These are phyloP conservation scores for Annulohypoxylon stygium DNA, from an alignment of 495 filamentous ascomycete genomes.

Conservation along the genomic window DNA sequence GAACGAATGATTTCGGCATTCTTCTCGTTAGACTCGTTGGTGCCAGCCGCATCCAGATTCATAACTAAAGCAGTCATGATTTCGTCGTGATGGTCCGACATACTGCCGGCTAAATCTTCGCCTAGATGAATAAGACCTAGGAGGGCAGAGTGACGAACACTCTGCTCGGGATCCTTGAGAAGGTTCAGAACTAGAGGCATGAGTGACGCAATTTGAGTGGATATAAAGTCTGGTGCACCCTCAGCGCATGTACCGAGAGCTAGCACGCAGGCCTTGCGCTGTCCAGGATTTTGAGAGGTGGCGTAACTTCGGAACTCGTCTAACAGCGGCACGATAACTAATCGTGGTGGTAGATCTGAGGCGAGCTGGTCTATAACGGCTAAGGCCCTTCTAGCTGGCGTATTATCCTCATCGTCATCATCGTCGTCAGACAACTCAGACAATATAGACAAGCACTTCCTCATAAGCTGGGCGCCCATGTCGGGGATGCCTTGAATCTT, in stretches of 20 bases:
- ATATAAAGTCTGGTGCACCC: constrained; percentile 95
- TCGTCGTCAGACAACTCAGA: constrained; percentile 84
- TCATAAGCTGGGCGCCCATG: constrained; percentile 86
- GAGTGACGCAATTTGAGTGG: constrained; percentile 85
- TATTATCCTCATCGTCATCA: constrained; percentile 93
- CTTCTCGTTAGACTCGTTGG: constrained; percentile 66
- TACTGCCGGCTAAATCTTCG: constrained; percentile 91
- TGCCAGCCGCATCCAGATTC: constrained; percentile 85
- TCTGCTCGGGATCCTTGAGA: constrained; percentile 82
- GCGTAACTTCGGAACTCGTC: constrained; percentile 86
- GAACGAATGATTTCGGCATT: constrained; percentile 88
- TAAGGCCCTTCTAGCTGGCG: constrained; percentile 88
- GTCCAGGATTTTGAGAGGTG: constrained; percentile 75
- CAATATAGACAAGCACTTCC: constrained; percentile 85
- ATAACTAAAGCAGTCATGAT: constrained; percentile 86
- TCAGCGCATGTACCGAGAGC: constrained; percentile 95
- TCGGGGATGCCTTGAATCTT: constrained; percentile 87
- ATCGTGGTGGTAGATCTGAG: constrained; percentile 87
- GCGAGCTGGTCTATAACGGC: constrained; percentile 90
- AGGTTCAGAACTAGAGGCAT: constrained; percentile 88
- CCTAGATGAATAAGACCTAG: constrained; percentile 88
- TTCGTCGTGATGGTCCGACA: constrained; percentile 82
- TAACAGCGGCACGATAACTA: constrained; percentile 93
- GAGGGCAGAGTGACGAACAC: constrained; percentile 87
- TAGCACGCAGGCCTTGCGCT: constrained; percentile 89